These are phyloP conservation scores for Pestalotiopsis sp. DNA, from an alignment of 2,329 filamentous ascomycete species.

Conservation along the genomic window DNA sequence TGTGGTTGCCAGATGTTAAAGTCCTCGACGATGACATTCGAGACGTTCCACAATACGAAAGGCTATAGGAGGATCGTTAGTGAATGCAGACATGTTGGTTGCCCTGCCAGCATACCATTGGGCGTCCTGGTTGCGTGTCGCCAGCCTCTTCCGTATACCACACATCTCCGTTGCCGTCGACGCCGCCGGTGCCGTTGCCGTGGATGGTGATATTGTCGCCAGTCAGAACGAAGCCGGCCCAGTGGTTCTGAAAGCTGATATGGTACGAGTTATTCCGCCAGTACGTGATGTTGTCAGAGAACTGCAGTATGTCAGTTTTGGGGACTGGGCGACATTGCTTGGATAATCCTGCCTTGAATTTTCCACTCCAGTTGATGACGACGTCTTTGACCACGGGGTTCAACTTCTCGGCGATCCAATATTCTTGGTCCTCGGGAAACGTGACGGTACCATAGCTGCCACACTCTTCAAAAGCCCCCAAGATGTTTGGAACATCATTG, in stretches of 20 bases:
- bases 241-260: constrained; percentile 57
- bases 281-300: constrained; percentile 51
- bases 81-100: background rate
- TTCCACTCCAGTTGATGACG: constrained; percentile 53
- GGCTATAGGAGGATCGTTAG: constrained; percentile 27
- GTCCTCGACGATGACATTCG: constrained; percentile 53
- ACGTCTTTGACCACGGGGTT: constrained; percentile 53
- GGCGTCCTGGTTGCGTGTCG: constrained; percentile 49
- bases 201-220: constrained; percentile 53
- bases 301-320: background rate
- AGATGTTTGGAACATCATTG: constrained; percentile 29
- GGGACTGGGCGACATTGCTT: fast-evolving
- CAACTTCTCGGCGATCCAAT: constrained; percentile 51
- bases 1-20: constrained; percentile 54
- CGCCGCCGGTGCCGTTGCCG: constrained; percentile 53
- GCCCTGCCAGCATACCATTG: constrained; percentile 38
- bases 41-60: constrained; percentile 60
- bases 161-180: constrained; percentile 54
- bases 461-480: constrained; percentile 27
- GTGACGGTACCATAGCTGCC: constrained; percentile 40
- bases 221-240: constrained; percentile 53
- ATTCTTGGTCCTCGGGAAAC: constrained; percentile 51
- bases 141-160: constrained; percentile 55
- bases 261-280: constrained; percentile 57
- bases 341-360: constrained; percentile 39